These are phyloP conservation scores for Nelumbo lutea DNA, from an alignment of 164 flowering plant genomes.

Conservation along the genomic window DNA sequence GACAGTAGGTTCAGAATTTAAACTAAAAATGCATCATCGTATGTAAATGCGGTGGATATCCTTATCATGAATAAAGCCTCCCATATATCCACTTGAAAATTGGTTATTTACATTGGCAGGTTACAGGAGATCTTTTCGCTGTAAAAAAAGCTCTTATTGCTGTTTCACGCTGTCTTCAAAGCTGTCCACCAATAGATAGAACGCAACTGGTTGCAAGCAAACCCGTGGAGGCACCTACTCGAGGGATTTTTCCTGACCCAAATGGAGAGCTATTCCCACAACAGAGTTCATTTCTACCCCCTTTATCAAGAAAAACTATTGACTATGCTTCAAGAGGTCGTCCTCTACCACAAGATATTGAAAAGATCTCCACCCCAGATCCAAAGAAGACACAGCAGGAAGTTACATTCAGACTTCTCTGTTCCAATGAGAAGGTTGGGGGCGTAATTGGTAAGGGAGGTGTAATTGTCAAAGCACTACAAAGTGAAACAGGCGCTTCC, in stretches of 20 bases:
- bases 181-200: slow-evolving; percentile 31
- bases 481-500: slow-evolving; percentile 71
- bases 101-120: slow-evolving; percentile 37
- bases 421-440: slow-evolving; percentile 63
- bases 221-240: slow-evolving; percentile 21
- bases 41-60: neutral
- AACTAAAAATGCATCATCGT: too few species aligned
- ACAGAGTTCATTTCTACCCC: slow-evolving; percentile 21
- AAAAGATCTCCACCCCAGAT: slow-evolving; percentile 24
- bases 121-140: slow-evolving; percentile 57
- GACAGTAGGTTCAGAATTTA: too few species aligned
- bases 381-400: slow-evolving; percentile 33
- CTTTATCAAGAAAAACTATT: slow-evolving; percentile 24
- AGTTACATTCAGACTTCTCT: slow-evolving; percentile 58
- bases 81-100: slow-evolving; percentile 2
- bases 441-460: slow-evolving; percentile 89
- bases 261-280: slow-evolving; percentile 28
- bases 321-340: slow-evolving; percentile 35
- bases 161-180: slow-evolving; percentile 65
- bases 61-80: neutral
- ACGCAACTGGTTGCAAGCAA: slow-evolving; percentile 28
- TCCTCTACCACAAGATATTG: slow-evolving; percentile 28
- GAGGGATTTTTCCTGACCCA: slow-evolving; percentile 26
- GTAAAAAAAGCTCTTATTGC: slow-evolving; percentile 74
- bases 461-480: slow-evolving; percentile 51